phyloP scores from a whole-genome alignment of 306 rosid genomes.

The Pterocarpus santalinus region DNA sequence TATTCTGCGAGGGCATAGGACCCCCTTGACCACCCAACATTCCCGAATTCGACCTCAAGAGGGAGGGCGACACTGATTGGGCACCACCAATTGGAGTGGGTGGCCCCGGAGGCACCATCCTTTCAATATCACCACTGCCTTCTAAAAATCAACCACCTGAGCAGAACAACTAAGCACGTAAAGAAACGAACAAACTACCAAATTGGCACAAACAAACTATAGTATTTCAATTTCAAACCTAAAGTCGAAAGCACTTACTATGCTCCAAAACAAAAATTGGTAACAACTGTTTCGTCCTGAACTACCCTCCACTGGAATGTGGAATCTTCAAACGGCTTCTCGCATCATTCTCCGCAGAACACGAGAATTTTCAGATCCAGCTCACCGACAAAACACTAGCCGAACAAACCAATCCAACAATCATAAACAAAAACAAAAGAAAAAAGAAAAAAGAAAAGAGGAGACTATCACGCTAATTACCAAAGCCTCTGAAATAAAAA shows the following conservation, averaged over 20 bases:
- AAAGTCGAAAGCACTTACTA: slow-evolving; percentile 52
- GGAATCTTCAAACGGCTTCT: slow-evolving; percentile 56
- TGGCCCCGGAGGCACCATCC: slow-evolving; percentile 93
- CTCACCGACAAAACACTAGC: slow-evolving; percentile 46
- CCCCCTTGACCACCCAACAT: slow-evolving; percentile 90
- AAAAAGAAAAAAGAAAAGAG: slow-evolving; percentile 4
- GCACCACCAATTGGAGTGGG: slow-evolving; percentile 86
- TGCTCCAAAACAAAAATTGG: slow-evolving; percentile 44
- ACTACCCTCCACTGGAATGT: slow-evolving; percentile 37
- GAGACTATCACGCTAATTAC: slow-evolving; percentile 33
- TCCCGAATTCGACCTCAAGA: slow-evolving; percentile 88
- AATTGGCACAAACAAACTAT: too few species aligned
- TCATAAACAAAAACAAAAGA: slow-evolving; percentile 6
- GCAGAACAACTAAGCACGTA: slow-evolving; percentile 52
- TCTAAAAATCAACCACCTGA: slow-evolving; percentile 48
- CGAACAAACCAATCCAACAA: slow-evolving; percentile 35
- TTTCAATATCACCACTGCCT: slow-evolving; percentile 45
- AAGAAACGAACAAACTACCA: too few species aligned
- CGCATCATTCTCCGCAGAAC: slow-evolving; percentile 60
- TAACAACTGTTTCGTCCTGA: too few species aligned
- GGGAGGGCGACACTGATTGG: slow-evolving; percentile 85
- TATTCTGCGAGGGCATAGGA: slow-evolving; percentile 71
- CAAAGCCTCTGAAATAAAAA: slow-evolving; percentile 26
- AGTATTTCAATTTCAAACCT: slow-evolving; percentile 3
- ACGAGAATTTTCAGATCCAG: slow-evolving; percentile 71